These are phyloP conservation scores for Colletotrichum sp. DNA, from an alignment of 2,329 filamentous ascomycete species.

Conservation along the genomic window DNA sequence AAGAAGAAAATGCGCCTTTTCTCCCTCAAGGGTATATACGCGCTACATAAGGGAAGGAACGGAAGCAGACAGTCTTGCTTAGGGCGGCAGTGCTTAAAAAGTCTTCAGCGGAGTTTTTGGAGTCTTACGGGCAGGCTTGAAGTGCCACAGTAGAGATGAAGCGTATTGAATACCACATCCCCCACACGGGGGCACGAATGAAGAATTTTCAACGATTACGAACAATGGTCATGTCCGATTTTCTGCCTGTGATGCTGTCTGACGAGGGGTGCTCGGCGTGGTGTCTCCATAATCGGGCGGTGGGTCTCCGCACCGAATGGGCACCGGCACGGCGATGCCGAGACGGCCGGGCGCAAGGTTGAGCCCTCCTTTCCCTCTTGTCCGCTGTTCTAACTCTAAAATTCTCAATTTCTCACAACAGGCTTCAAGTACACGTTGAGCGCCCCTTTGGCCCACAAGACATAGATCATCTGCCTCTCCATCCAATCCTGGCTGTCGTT, in stretches of 20 bases:
- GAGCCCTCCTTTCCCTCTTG: not conserved
- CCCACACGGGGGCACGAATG: not conserved
- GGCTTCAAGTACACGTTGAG: conserved; percentile 12
- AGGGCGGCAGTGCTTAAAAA: conserved; percentile 11
- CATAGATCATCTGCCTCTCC: conserved; percentile 12
- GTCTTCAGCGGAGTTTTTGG: conserved; percentile 18
- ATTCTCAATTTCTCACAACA: not conserved
- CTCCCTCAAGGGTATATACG: not conserved
- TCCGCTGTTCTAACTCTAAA: not conserved
- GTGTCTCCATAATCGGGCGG: not conserved
- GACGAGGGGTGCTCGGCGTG: not conserved
- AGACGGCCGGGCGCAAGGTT: not conserved
- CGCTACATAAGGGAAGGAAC: not conserved
- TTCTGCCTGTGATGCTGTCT: not conserved
- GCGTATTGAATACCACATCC: conserved; percentile 18
- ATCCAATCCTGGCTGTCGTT: conserved; percentile 41
- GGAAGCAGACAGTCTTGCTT: not conserved
- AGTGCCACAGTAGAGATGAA: conserved; percentile 1
- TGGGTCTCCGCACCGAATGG: not conserved
- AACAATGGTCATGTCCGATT: not conserved
- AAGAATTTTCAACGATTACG: not conserved
- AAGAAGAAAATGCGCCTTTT: not conserved
- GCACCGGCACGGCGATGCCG: not conserved
- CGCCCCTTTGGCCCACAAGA: conserved; percentile 1
- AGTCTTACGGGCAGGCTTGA: not conserved